Evolutionary conservation across 2,329 filamentous ascomycete genomes (phyloP), one percentile per base, ranked within the genome.

Genomic region (Ploettnerulaceae sp.): DNA sequence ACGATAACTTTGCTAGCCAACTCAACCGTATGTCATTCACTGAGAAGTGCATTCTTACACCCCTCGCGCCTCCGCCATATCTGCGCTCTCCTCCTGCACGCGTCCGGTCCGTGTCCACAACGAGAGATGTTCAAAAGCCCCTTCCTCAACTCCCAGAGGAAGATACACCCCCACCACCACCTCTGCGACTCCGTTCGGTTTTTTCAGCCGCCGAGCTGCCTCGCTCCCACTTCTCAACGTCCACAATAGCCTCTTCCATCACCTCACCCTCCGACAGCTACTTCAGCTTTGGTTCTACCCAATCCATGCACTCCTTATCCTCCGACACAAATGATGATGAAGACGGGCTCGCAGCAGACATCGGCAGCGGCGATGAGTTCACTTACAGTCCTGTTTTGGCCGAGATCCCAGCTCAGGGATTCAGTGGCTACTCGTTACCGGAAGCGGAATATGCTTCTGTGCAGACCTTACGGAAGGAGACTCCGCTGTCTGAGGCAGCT

Each of bases 1-100:
- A 82, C 55, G 76, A 80, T 53, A 81, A 81, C 64, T 82, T 82
- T 56, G 77, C 77, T n/a, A 72, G 69, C 35, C 49, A 58, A 31
- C 28, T 56, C 7, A 52, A 45, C 35, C 47, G 45, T 28, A 37
- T 52, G 5, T 54, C 53, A 0, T 41, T 58, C 20, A 44, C 46
- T 14, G 57, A 58, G 14, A 51, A 51, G 14, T 46, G 47, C 3
- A 42, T 54, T n/a, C 45, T 56, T n/a, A 63, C 60, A 9, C 34
- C 36, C 18, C 45, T 63, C 20, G 58, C 60, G 18, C 61, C 61
- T 38, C 52, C 61, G 32, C 56, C 59, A 9, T 47, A 51, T 11
- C 31, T 25, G 2, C 53, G 49, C 22, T 35, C 29, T 43, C 31
- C 40, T n/a, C 43, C 45, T 28, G 37, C 46, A 39, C 42, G 49